Evolutionary conservation across 495 filamentous ascomycete species (phyloP), one percentile per base, ranked within the genome.

Genomic region (Penicillium cataractarum): DNA sequence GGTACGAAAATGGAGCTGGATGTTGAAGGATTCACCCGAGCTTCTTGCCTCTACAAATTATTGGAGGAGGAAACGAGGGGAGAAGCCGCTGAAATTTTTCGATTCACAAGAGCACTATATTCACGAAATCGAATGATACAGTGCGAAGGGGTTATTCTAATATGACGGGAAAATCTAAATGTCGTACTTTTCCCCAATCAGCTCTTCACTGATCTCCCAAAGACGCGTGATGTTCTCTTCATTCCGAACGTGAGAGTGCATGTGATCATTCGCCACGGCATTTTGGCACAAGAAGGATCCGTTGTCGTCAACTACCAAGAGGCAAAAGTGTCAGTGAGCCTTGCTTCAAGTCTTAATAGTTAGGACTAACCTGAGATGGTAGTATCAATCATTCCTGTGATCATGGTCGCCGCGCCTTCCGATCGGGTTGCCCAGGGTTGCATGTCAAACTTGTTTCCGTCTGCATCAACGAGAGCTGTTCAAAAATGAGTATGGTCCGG

Each of bases 341-440:
- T 13, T 8, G 10, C 19, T 13, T 13, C 2, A 19, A 31, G 3
- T 9, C 32, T 31, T 0, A 51, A 13, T 12, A 13, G 10, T 12
- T 17, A 46, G 31, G 8, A 60, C 57, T 54, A 0, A 71, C 68
- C 58, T 19, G 65, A 21, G 13, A 68, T 71, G 1, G 65, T 69
- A 10, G 65, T 59, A 37, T 71, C 66, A 33, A 69, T 46, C 68
- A 69, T 68, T 19, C 60, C 68, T 6, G 68, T 71, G 51, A 71
- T 66, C 29, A 71, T 55, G 0, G 51, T 69, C 5, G 63, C 63
- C 9, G 68, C 66, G 4, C 68, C 68, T 33, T 71, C 65, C 1
- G 66, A 71, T 3, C 46, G 57, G 21, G 21, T 51, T 24, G 68
- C 44, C 63, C 68, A 68, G 0, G 54, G 62, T 0, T 60, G 65